Base-by-base conservation (phyloP, 2,329 filamentous ascomycete species). In the Scedosporium apiospermum region DNA sequence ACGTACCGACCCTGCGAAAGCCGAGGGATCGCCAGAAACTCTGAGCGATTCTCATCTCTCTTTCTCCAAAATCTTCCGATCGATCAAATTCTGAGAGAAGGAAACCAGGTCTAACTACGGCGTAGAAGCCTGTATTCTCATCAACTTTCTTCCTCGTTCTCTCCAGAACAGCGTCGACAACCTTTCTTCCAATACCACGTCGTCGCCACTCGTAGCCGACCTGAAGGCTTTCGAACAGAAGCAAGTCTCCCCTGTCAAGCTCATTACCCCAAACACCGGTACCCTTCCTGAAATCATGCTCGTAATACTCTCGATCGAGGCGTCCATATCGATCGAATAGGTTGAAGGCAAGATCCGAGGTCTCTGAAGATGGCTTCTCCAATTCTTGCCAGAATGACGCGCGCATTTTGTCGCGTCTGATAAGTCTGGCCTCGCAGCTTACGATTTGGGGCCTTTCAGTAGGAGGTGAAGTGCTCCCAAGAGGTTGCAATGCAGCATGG, bases 291-390 rank as follows among this genome's bases (percentile, higher is more conserved):
- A 59, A 21, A 14, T 42, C 57, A 16, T 59, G 57, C 14, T 59
- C 16, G 7, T 6, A 23, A 9, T 12, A 23, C 18, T 59, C 57
- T 21, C 38, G 34, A 9, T 59, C 9, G 16, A 59, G 34, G 9
- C 57, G 57, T 10, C 57, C 57, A n/a, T 44, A 59, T n/a, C 57
- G 30, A 30, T 59, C 57, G 9, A 59, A 59, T 21, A 59, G 21
- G 3, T 44, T 12, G 9, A 59, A 44, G 3, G 57, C 57, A 26
- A 44, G 30, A 16, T 44, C 30, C 2, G 38, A 21, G 16, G 38
- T 44, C 18, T 44, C 57, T 23, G 12, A 6, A 38, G 14, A 34
- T n/a, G 16, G 10, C 14, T 27, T 18, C 27, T 58, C 55, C 55
- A 58, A 18, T 16, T 58, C 26, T 6, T 16, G 27, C 55, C 55